phyloP scores from a whole-genome alignment of 352 stramenopile genomes.

The Phytophthora europaea region DNA sequence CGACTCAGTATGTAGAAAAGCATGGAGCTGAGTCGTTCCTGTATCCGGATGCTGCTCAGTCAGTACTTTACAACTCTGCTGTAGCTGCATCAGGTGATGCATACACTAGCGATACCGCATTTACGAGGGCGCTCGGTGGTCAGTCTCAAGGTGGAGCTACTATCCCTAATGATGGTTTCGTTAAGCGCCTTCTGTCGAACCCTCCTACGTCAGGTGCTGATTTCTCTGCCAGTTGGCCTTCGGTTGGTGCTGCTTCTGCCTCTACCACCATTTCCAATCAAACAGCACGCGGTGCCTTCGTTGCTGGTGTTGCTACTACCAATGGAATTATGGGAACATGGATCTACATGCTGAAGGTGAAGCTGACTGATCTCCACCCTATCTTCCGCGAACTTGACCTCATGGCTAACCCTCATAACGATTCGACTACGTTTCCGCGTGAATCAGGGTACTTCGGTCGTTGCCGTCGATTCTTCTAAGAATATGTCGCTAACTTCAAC shows the following conservation, averaged over 20 bases:
- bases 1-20: too few species aligned
- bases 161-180: not conserved
- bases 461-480: not conserved
- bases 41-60: too few species aligned
- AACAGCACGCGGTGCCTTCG: too few species aligned
- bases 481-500: conserved; percentile 6
- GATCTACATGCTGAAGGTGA: too few species aligned
- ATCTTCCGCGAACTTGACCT: conserved; percentile 11
- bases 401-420: conserved; percentile 13
- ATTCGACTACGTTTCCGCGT: not conserved
- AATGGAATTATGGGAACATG: too few species aligned
- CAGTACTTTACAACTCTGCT: not conserved
- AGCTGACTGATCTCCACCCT: not conserved
- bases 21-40: too few species aligned
- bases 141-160: not conserved
- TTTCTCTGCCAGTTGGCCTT: not conserved
- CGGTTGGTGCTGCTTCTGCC: not conserved
- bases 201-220: conserved; percentile 3
- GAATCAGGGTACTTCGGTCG: too few species aligned
- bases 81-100: too few species aligned
- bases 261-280: not conserved
- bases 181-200: not conserved
- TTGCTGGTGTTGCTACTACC: too few species aligned
- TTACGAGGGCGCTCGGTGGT: too few species aligned
- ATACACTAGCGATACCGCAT: too few species aligned